Conservation (phyloP, 495 filamentous ascomycete species). For the Cudoniella acicularis region DNA sequence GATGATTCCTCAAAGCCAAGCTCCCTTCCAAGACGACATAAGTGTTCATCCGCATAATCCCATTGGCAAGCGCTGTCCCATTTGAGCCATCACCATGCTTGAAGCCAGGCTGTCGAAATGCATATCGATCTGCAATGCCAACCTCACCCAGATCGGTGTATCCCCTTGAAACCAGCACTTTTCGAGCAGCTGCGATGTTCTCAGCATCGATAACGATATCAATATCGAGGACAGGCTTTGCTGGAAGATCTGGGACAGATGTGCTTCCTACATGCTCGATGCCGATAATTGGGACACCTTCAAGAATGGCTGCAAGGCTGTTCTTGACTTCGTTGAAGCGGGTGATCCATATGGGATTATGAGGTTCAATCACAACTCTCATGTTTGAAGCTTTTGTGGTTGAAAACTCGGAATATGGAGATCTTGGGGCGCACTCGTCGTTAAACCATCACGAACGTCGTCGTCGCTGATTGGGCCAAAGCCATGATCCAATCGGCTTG, state of each 20-base stretch:
- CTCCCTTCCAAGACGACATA: constrained; percentile 20
- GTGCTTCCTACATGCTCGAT: constrained; percentile 46
- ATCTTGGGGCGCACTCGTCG: too few species aligned
- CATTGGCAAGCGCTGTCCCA: background rate
- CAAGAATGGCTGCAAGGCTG: background rate
- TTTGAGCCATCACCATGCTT: background rate
- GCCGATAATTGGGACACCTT: constrained; percentile 1
- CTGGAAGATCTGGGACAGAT: constrained; percentile 43
- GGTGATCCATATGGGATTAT: constrained; percentile 13
- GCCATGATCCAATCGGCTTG: too few species aligned
- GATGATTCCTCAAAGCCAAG: constrained; percentile 15
- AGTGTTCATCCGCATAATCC: constrained; percentile 19
- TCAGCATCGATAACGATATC: constrained; percentile 36
- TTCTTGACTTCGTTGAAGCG: constrained; percentile 7
- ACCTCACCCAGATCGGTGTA: constrained; percentile 19
- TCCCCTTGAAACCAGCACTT: constrained; percentile 1
- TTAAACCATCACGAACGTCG: too few species aligned
- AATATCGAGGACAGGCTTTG: constrained; percentile 47
- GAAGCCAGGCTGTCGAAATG: constrained; percentile 18
- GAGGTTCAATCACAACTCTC: constrained; percentile 19
- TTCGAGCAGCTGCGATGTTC: constrained; percentile 1
- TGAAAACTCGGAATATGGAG: too few species aligned
- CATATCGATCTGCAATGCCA: constrained; percentile 11
- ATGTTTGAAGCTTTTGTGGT: too few species aligned
- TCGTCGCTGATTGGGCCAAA: too few species aligned